A percentile compares a stretch with the other conserved stretches of the same genome.
Evolutionary conservation across 129 eudicot genomes (phyloP).

Genomic region (Saussurea involucrata): DNA sequence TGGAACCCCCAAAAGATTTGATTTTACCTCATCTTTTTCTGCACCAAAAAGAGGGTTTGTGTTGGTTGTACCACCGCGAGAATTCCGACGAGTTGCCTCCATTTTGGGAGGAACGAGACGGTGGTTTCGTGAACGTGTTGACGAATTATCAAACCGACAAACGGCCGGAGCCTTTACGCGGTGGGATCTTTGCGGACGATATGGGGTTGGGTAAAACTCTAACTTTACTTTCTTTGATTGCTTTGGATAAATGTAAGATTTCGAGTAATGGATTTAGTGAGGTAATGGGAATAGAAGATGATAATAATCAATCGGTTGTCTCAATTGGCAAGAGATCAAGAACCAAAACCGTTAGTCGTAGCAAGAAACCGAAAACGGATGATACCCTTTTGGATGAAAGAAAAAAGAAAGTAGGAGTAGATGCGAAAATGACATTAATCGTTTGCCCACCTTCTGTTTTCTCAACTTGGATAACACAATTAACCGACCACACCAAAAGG

Average conservation of each 20-base stretch:
- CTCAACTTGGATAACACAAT: conserved; percentile 74
- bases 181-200: conserved; percentile 95
- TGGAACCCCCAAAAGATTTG: conserved; percentile 65
- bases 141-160: conserved; percentile 44
- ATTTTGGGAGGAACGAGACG: conserved; percentile 66
- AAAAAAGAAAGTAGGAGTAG: conserved; percentile 1
- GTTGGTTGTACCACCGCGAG: conserved; percentile 75
- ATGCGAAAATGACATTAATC: conserved; percentile 55
- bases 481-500: conserved; percentile 55
- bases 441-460: conserved; percentile 90
- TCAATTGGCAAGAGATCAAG: conserved; percentile 38
- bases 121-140: conserved; percentile 53
- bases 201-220: conserved; percentile 96
- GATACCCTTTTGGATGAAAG: not conserved
- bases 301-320: conserved; percentile 10
- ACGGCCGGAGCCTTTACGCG: conserved; percentile 73
- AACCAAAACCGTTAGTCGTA: conserved; percentile 23
- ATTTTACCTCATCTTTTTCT: conserved; percentile 52
- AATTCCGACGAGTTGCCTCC: conserved; percentile 67
- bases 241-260: conserved; percentile 50
- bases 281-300: conserved; percentile 24
- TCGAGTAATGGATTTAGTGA: conserved; percentile 18
- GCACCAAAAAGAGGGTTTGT: conserved; percentile 81
- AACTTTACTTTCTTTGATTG: conserved; percentile 73
- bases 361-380: conserved; percentile 43